Conservation (phyloP, 352 stramenopile species). For the Phytopythium vexans region DNA sequence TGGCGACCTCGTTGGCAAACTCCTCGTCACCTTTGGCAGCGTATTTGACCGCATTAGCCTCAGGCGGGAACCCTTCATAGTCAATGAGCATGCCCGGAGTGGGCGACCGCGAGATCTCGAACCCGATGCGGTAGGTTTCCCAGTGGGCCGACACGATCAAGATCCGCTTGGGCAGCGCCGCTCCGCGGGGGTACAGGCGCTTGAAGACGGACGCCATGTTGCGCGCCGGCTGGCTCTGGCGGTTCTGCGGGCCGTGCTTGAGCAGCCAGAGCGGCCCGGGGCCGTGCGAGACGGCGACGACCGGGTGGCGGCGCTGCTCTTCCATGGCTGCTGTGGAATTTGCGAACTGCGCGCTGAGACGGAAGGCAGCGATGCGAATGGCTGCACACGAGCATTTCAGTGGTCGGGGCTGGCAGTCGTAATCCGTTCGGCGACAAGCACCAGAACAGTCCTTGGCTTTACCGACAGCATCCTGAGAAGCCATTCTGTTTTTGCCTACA, state of each 20-base stretch:
- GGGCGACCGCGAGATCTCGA: constrained; percentile 56
- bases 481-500: no score
- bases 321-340: constrained; percentile 3
- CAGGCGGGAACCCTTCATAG: constrained; percentile 83
- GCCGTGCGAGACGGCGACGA: constrained; percentile 57
- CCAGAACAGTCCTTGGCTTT: no score
- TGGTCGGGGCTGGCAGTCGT: no score
- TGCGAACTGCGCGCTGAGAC: not conserved
- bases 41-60: constrained; percentile 85
- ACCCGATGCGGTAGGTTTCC: constrained; percentile 51
- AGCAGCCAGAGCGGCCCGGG: constrained; percentile 63
- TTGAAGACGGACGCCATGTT: constrained; percentile 50
- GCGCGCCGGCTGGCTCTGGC: constrained; percentile 27
- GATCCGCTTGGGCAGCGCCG: constrained; percentile 51
- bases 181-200: constrained; percentile 35
- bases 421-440: no score
- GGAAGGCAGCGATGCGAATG: not conserved
- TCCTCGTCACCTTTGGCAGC: constrained; percentile 53
- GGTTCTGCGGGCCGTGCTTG: constrained; percentile 33
- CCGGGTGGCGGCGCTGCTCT: constrained; percentile 20
- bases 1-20: constrained; percentile 64
- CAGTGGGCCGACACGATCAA: constrained; percentile 87
- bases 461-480: no score
- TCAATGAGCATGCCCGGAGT: constrained; percentile 77
- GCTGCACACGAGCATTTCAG: not conserved